Percentiles rank a stretch among this genome's conserved stretches.
These are phyloP conservation scores for Strigomonas galati DNA, from an alignment of 208 protist species.

Conservation along the genomic window DNA sequence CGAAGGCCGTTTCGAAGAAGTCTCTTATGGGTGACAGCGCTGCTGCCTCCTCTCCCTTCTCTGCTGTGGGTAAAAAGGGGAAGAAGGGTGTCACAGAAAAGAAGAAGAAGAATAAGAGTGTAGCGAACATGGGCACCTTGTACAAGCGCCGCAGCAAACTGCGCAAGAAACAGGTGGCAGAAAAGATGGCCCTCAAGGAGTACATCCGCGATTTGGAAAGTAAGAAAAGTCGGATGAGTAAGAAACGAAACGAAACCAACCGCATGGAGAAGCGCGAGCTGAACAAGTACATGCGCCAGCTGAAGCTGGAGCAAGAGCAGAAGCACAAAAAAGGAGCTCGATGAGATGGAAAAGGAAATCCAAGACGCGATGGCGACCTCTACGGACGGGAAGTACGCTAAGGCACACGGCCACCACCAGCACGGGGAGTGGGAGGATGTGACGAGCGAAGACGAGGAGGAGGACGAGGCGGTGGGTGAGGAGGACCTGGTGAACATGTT, in stretches of 20 bases:
- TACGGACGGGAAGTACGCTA: background rate
- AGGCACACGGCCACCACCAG: background rate
- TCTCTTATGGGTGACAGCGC: background rate
- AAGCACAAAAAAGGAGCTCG: constrained; percentile 73
- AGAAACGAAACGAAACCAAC: constrained; percentile 63
- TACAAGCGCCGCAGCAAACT: constrained; percentile 36
- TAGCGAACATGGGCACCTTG: constrained; percentile 9
- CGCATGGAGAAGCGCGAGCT: constrained; percentile 85
- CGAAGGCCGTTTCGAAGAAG: background rate
- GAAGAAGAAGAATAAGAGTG: background rate
- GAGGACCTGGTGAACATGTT: constrained; percentile 83
- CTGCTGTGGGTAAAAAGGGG: background rate
- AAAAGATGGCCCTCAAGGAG: constrained; percentile 84
- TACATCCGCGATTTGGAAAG: constrained; percentile 70
- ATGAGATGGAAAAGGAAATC: constrained; percentile 59
- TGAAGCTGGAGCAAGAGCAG: constrained; percentile 71
- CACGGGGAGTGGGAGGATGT: constrained; percentile 10
- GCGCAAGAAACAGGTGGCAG: constrained; percentile 68
- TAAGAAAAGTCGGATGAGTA: constrained; percentile 37
- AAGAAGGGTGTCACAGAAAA: background rate
- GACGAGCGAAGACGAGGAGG: constrained; percentile 30
- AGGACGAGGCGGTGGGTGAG: constrained; percentile 50
- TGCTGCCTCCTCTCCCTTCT: background rate
- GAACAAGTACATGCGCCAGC: constrained; percentile 83
- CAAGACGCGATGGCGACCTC: constrained; percentile 33